Conservation (phyloP, 2,329 filamentous ascomycete genomes). For the Xylaria sp. region DNA sequence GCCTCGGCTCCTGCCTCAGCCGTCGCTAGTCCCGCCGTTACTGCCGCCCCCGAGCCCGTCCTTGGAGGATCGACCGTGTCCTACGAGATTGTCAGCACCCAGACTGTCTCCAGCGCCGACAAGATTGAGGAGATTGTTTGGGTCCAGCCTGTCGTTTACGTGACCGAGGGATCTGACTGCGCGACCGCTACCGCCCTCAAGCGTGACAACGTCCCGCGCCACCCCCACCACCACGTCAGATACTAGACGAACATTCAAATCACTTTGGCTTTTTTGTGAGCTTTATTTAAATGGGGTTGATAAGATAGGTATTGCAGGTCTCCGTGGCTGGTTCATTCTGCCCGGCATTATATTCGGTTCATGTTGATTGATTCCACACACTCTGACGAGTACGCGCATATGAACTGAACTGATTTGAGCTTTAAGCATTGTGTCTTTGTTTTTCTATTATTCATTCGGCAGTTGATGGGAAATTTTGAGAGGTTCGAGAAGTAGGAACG, state of each 20-base stretch:
- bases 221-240: constrained; percentile 26
- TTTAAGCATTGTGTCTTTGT: constrained; percentile 15
- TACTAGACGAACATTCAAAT: constrained; percentile 9
- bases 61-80: constrained; percentile 19
- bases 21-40: constrained; percentile 29
- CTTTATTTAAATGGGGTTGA: constrained; percentile 26
- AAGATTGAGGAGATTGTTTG: constrained; percentile 53
- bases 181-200: constrained; percentile 14
- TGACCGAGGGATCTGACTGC: constrained; percentile 37
- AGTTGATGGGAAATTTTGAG: not conserved
- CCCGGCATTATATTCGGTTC: constrained; percentile 26
- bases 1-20: constrained; percentile 8
- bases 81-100: constrained; percentile 44
- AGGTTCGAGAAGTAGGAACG: constrained; percentile 8
- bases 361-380: constrained; percentile 25
- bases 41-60: constrained; percentile 30
- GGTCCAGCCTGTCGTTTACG: constrained; percentile 50
- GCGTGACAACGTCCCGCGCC: constrained; percentile 37
- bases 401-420: constrained; percentile 20
- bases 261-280: constrained; percentile 22
- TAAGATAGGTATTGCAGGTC: constrained; percentile 22
- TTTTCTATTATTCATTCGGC: constrained; percentile 11
- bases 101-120: constrained; percentile 47
- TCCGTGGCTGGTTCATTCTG: constrained; percentile 23
- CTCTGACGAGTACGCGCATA: constrained; percentile 25